Percentiles rank a stretch among this genome's conserved stretches.
phyloP scores from a whole-genome alignment of 108 stramenopile genomes.

The Chaetoceros tenuissimus region DNA sequence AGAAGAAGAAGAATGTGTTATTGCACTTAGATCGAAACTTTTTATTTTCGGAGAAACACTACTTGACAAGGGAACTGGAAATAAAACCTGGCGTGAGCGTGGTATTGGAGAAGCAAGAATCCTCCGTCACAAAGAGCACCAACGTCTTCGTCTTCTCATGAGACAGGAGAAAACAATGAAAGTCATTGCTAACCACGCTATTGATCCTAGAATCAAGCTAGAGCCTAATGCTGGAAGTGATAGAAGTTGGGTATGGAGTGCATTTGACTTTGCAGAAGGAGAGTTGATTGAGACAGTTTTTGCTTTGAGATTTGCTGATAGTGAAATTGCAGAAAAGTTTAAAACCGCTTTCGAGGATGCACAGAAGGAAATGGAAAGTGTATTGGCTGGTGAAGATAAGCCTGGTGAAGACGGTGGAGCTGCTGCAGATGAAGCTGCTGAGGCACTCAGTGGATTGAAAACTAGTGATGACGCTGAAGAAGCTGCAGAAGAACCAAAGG shows the following conservation, averaged over 20 bases:
- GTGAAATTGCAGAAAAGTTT: constrained; percentile 88
- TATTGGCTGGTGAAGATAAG: constrained; percentile 81
- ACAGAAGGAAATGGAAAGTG: constrained; percentile 80
- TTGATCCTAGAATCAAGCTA: constrained; percentile 93
- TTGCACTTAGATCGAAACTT: constrained; percentile 83
- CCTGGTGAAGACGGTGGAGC: constrained; percentile 50
- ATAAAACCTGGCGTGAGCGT: constrained; percentile 95
- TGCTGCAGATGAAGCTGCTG: constrained; percentile 77
- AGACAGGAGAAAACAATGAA: constrained; percentile 99
- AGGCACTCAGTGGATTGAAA: constrained; percentile 67
- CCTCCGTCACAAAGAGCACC: constrained; percentile 89
- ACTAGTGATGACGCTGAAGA: constrained; percentile 48
- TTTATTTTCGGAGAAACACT: constrained; percentile 96
- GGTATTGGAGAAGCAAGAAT: constrained; percentile 96
- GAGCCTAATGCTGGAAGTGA: constrained; percentile 93
- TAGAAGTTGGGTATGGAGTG: constrained; percentile 97
- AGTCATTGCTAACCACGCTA: constrained; percentile 94
- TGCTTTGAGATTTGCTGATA: constrained; percentile 90
- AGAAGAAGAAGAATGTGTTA: constrained; percentile 92
- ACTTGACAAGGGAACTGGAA: constrained; percentile 95
- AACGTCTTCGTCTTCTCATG: constrained; percentile 91
- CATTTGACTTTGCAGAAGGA: constrained; percentile 95
- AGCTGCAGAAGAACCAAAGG: constrained; percentile 14
- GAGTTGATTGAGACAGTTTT: constrained; percentile 93
- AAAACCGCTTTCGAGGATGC: constrained; percentile 81